Base-by-base conservation (phyloP, 2,329 filamentous ascomycete species). In the Trichoderma polysporum region DNA sequence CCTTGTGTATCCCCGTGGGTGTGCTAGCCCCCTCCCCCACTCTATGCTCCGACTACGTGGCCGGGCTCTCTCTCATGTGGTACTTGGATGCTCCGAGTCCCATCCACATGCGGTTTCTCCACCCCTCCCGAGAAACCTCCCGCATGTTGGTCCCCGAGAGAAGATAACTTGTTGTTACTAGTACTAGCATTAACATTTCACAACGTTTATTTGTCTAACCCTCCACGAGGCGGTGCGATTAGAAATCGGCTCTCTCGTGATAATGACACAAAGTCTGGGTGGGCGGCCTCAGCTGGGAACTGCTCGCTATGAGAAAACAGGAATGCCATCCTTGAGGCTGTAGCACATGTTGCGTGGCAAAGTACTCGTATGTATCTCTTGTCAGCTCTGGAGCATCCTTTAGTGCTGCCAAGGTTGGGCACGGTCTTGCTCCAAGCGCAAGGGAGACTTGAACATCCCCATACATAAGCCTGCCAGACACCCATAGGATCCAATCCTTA, bases 121-220 rank as follows among this genome's bases (percentile, higher is more conserved):
- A 66, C 53, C 54, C 62, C 31, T 66, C 62, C 39, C 53, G 62
- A 63, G 31, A 62, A 53, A 53, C 27, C 49, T 53, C 59, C 59
- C 59, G 59, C 59, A 35, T 13, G 47, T 17, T 33, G 35, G 37
- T 22, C 50, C 17, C 10, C 17, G 33, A 45, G 22, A 58, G 39
- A 19, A 56, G 25, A 31, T 49, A 33, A 8, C 19, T 27, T 41
- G 15, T n/a, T 50, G 4, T 41, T 59, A 22, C 53, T 54, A 50
- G 19, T 45, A 22, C 41, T 22, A 45, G 22, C 29, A n/a, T 47
- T 41, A 19, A 10, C n/a, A 33, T 53, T 31, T 22, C 56, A 54
- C 64, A 60, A 52, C 47, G 35, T 54, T 59, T 29, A 60, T 54
- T 54, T 57, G 54, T 50, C 56, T 35, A 29, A 57, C 54, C 64